A percentile compares a stretch with the other conserved stretches of the same genome.
These are phyloP conservation scores for Liquidambar formosana DNA, from an alignment of 164 flowering plant species.

Conservation along the genomic window DNA sequence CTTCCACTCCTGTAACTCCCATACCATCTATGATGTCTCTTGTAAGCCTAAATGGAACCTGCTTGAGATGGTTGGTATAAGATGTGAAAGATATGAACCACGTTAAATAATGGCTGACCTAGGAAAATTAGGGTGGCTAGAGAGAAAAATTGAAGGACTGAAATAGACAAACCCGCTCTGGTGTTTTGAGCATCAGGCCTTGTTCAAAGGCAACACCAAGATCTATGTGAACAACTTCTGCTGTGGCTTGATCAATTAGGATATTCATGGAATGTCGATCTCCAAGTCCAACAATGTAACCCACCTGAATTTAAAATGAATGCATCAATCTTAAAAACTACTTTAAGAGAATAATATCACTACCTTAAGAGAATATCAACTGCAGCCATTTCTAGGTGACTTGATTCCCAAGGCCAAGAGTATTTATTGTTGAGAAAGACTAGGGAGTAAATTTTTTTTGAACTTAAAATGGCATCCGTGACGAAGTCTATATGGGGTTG, in stretches of 20 bases:
- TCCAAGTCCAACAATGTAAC: conserved; percentile 97
- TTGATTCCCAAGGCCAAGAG: not conserved
- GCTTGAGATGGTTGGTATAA: conserved; percentile 12
- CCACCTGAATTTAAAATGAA: conserved; percentile 59
- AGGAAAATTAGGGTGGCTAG: not conserved
- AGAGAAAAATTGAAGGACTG: conserved; percentile 9
- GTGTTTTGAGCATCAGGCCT: conserved; percentile 99
- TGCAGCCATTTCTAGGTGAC: not conserved
- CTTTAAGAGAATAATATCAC: no score
- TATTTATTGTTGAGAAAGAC: not conserved
- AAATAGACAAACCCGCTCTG: conserved; percentile 71
- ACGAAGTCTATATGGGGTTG: not conserved
- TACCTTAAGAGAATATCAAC: not conserved
- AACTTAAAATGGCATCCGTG: not conserved
- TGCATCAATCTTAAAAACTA: not conserved
- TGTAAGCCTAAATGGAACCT: conserved; percentile 99
- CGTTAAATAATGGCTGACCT: not conserved
- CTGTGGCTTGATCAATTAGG: conserved; percentile 87
- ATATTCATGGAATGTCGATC: conserved; percentile 98
- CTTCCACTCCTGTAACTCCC: conserved; percentile 97
- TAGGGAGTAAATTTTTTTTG: not conserved
- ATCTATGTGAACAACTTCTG: conserved; percentile 99
- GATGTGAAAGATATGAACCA: not conserved
- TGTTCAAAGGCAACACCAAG: conserved; percentile 99
- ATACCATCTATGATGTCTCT: conserved; percentile 95